These are phyloP conservation scores for Xylaria sp. DNA, from an alignment of 2,329 filamentous ascomycete genomes.

Conservation along the genomic window DNA sequence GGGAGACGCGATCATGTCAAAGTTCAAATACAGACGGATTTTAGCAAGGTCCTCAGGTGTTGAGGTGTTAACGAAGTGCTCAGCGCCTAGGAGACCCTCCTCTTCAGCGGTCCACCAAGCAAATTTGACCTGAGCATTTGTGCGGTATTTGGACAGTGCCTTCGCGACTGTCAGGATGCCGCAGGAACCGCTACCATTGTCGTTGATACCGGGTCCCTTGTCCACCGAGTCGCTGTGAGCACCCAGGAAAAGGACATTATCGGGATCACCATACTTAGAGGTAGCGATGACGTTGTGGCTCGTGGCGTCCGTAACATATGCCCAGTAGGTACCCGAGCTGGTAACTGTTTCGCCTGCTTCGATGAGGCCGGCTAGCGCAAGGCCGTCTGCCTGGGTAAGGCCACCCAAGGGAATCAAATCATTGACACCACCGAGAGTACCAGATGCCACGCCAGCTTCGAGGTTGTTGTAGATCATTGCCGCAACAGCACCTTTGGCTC, in stretches of 20 bases:
- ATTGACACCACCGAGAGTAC: constrained; percentile 55
- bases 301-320: constrained; percentile 36
- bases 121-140: constrained; percentile 67
- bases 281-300: constrained; percentile 65
- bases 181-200: constrained; percentile 66
- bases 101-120: constrained; percentile 69
- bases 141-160: constrained; percentile 60
- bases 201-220: constrained; percentile 69
- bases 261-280: constrained; percentile 61
- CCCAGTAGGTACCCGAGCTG: constrained; percentile 34
- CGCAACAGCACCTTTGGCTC: constrained; percentile 58
- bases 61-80: constrained; percentile 57
- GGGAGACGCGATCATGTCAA: constrained; percentile 64
- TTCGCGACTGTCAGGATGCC: constrained; percentile 64
- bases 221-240: constrained; percentile 67
- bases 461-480: constrained; percentile 65
- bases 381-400: constrained; percentile 51
- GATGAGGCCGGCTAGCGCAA: constrained; percentile 22
- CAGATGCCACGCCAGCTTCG: constrained; percentile 50
- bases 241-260: constrained; percentile 64
- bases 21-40: constrained; percentile 66
- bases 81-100: constrained; percentile 65
- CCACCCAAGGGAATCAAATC: constrained; percentile 53
- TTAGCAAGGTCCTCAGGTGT: constrained; percentile 56
- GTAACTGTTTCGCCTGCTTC: constrained; percentile 26